Evolutionary conservation across 495 filamentous ascomycete species (phyloP), one percentile per base, ranked within the genome.

Genomic region (Annulohypoxylon moriforme): DNA sequence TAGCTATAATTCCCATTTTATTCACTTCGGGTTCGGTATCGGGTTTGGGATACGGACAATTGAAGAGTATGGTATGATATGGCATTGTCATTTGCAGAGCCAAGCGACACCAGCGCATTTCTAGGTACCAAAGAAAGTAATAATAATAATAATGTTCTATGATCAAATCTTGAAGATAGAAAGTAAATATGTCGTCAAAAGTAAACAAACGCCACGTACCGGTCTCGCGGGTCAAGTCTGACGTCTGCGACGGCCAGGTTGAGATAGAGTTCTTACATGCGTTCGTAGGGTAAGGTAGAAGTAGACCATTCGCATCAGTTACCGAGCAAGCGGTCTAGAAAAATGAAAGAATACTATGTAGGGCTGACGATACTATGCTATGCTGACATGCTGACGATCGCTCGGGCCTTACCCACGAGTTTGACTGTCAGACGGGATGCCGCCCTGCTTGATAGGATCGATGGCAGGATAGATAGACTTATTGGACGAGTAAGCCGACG

Each of bases 301-400:
- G 29, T 4, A 34, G 16, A n/a, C 14, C 31, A 56, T 56, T 20
- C 6, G 31, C 18, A 56, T 38, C 10, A 52, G 22, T 20, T 52
- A n/a, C 22, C 47, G 47, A 52, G 24, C 47, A 8, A 29, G 47
- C 22, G 24, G 47, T 18, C 13, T 25, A 49, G 13, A 13, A 18
- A 9, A 47, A 40, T 4, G 33, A 11, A 36, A 8, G 33, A 40
- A 24, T 9, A 13, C 10, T 50, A 4, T 20, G 46, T 63, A 67
- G 69, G 64, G 69, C 69, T 72, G 52, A 60, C 22, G 59, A 58
- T 67, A 59, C 69, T 72, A 25, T 49, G 46, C 46, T 25, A 52
- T 52, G 47, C 47, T 52, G 65, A 68, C 65, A 47, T 61, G 65
- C 33, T 52, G 57, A 68, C 58, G 47, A 52, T 52, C 47, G 47